Base-by-base conservation (phyloP, 345 rosid genomes). In the Melaleuca alternifolia region DNA sequence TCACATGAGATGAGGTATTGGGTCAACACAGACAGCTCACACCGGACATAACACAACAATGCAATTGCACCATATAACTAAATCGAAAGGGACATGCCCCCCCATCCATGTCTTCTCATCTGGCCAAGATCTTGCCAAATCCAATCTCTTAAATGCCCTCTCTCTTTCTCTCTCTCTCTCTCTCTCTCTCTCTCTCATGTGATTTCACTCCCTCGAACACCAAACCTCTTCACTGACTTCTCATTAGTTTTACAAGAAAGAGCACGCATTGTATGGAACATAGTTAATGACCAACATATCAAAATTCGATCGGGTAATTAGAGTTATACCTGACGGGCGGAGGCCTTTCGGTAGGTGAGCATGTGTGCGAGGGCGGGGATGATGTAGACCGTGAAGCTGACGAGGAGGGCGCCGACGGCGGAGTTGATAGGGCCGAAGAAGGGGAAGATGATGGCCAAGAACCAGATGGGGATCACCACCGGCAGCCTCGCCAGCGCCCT, bases 381-480 rank as follows among this genome's bases (percentile, higher is more conserved):
- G 90, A 98, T 93, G 90, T 98, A 98, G 87, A 98, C 99, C 44
- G 99, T 98, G 95, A 98, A 98, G 93, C 98, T 98, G 88, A 98
- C 99, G 59, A 98, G 89, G 79, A 98, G 99, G 24, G 99, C 99
- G 14, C 99, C 99, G 4, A 98, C 99, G 0, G 99, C 98, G 0
- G 99, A 98, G 88, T 98, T 98, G 51, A 98, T 98, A 0, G 99
- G 99, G 20, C 99, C 99, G 14, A 98, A 98, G 84, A 98, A 98
- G 0, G 99, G 99, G 96, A 98, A 98, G 83, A 98, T 95, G 15
- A 98, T 98, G 28, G 99, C 99, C 82, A 98, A 86, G 90, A 98
- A 98, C 99, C 99, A 98, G 33, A 98, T 98, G 0, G 99, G 99
- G 65, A 98, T 92, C 83, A 98, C 99, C 87, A 98, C 99, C 1